Conservation (phyloP, 2,329 filamentous ascomycete species). For the Dryadomyces sulphureus region DNA sequence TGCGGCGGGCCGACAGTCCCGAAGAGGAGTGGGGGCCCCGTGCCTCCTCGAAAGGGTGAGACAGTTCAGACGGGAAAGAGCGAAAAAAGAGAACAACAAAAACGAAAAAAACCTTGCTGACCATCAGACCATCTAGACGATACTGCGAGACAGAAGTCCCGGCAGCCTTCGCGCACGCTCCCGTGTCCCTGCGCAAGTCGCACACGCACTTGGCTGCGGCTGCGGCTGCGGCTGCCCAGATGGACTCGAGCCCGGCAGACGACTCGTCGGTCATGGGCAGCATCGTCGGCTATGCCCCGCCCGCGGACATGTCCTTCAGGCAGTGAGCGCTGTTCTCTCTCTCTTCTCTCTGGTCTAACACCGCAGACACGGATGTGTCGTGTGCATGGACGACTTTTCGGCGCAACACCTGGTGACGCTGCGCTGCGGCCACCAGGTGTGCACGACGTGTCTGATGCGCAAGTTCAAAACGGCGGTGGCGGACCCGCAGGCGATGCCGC, state of each 20-base stretch:
- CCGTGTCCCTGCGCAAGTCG: constrained; percentile 13
- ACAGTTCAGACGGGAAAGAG: constrained; percentile 7
- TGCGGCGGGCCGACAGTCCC: constrained; percentile 1
- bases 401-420: constrained; percentile 52
- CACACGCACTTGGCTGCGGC: constrained; percentile 17
- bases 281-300: constrained; percentile 16
- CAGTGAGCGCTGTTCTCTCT: constrained; percentile 9
- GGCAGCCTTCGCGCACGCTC: constrained; percentile 2
- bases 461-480: constrained; percentile 62
- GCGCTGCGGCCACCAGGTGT: constrained; percentile 70
- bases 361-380: constrained; percentile 53
- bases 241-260: constrained; percentile 18
- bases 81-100: too few relatives aligned
- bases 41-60: constrained; percentile 8
- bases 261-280: constrained; percentile 21
- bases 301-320: constrained; percentile 13
- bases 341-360: not conserved
- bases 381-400: constrained; percentile 56
- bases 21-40: constrained; percentile 6
- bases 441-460: constrained; percentile 57
- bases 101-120: not conserved
- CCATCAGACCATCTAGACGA: constrained; percentile 10
- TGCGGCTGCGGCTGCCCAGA: constrained; percentile 17
- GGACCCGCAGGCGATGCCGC: constrained; percentile 73
- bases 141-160: constrained; percentile 10